These are phyloP conservation scores for Halophytophthora batemanensis DNA, from an alignment of 352 stramenopile species.

Conservation along the genomic window DNA sequence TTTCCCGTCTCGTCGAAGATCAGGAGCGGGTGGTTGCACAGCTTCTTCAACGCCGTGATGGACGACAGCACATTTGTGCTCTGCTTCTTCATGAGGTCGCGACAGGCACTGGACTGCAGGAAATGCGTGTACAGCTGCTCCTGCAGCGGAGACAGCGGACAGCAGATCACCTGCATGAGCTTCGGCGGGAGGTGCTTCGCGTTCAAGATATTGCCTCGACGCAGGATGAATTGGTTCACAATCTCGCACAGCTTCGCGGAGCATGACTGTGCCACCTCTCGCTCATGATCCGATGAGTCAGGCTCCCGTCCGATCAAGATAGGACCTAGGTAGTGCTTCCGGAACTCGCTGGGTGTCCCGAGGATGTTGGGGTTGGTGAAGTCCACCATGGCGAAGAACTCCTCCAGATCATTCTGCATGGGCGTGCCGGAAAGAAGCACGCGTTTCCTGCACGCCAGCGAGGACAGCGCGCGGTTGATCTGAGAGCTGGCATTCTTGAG, in stretches of 20 bases:
- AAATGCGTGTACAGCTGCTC: conserved; percentile 97
- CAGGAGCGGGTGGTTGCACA: conserved; percentile 97
- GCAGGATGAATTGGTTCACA: conserved; percentile 98
- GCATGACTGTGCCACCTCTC: conserved; percentile 71
- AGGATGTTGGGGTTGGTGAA: conserved; percentile 88
- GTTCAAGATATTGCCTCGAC: conserved; percentile 98
- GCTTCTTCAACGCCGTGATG: conserved; percentile 94
- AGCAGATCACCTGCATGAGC: conserved; percentile 98
- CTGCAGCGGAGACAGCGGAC: conserved; percentile 94
- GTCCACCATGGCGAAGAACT: conserved; percentile 98
- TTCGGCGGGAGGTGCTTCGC: conserved; percentile 98
- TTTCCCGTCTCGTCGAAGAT: conserved; percentile 88
- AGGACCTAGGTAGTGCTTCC: conserved; percentile 88
- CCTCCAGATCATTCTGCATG: conserved; percentile 99
- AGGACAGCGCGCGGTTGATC: conserved; percentile 79
- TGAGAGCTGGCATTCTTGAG: conserved; percentile 98
- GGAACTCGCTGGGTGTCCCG: conserved; percentile 87
- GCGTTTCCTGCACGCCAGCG: conserved; percentile 86
- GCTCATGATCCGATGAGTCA: conserved; percentile 83
- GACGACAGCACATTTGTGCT: conserved; percentile 86
- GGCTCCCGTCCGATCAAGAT: conserved; percentile 90
- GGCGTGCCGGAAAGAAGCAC: conserved; percentile 96
- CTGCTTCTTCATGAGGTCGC: conserved; percentile 95
- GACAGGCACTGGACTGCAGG: conserved; percentile 92
- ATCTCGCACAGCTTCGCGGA: conserved; percentile 95